phyloP scores from a whole-genome alignment of 2,329 filamentous ascomycete species.

The Epichloe brachyelytri region DNA sequence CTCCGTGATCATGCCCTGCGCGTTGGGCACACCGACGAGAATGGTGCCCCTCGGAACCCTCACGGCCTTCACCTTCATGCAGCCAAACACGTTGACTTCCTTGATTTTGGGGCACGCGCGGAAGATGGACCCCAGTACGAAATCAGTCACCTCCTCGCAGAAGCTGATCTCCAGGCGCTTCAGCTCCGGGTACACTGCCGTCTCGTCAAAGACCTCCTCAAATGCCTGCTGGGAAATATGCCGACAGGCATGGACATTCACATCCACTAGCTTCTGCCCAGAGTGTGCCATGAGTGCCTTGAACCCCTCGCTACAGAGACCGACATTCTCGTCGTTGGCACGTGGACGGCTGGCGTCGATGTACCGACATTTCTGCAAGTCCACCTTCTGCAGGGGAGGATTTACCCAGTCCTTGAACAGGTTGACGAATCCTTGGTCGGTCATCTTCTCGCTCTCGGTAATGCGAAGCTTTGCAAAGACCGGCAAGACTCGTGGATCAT shows the following conservation, averaged over 20 bases:
- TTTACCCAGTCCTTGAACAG: slow-evolving; percentile 72
- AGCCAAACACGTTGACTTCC: slow-evolving; percentile 50
- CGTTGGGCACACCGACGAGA: slow-evolving; percentile 45
- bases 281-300: slow-evolving; percentile 76
- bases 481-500: slow-evolving; percentile 59
- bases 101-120: slow-evolving; percentile 46
- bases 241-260: slow-evolving; percentile 76
- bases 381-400: slow-evolving; percentile 53
- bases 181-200: slow-evolving; percentile 52
- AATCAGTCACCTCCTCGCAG: slow-evolving; percentile 53
- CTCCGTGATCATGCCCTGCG: slow-evolving; percentile 46
- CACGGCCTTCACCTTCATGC: slow-evolving; percentile 46
- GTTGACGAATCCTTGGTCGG: slow-evolving; percentile 57
- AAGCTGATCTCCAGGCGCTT: slow-evolving; percentile 67
- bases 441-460: slow-evolving; percentile 61
- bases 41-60: slow-evolving; percentile 42
- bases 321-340: slow-evolving; percentile 51
- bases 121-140: slow-evolving; percentile 51
- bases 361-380: slow-evolving; percentile 67
- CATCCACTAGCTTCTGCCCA: slow-evolving; percentile 45
- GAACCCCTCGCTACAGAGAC: slow-evolving; percentile 66
- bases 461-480: slow-evolving; percentile 61
- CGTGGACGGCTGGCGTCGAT: slow-evolving; percentile 59
- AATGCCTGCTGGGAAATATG: slow-evolving; percentile 65
- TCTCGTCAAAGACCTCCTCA: slow-evolving; percentile 54